Percentiles rank a stretch among this genome's conserved stretches.
Evolutionary conservation across 1,284 basidiomycete genomes (phyloP).

Genomic region (Phylloboletellus chloephorus): DNA sequence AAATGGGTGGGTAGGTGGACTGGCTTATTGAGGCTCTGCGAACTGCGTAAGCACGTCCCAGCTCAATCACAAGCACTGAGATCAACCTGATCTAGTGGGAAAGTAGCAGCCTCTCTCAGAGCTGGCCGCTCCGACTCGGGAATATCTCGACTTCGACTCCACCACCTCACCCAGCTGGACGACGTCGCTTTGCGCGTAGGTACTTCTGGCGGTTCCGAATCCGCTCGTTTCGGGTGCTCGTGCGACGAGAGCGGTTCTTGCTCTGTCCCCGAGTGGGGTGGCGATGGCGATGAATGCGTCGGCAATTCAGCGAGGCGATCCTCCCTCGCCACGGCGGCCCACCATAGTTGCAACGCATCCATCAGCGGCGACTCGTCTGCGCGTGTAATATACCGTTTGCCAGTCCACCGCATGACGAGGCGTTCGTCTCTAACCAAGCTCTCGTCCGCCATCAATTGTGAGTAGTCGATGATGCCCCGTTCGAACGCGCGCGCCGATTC

Average conservation of each 20-base stretch:
- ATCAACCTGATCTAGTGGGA: slow-evolving; percentile 22
- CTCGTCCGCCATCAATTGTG: slow-evolving; percentile 52
- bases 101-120: slow-evolving; percentile 16
- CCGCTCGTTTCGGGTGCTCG: slow-evolving; percentile 23
- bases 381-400: slow-evolving; percentile 61
- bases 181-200: slow-evolving; percentile 44
- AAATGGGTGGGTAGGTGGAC: slow-evolving; percentile 1
- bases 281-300: slow-evolving; percentile 27
- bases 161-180: slow-evolving; percentile 72
- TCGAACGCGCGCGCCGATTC: slow-evolving; percentile 52
- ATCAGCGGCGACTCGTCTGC: slow-evolving; percentile 61
- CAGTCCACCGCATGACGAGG: slow-evolving; percentile 63
- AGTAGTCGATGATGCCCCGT: slow-evolving; percentile 49
- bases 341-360: slow-evolving; percentile 59
- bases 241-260: slow-evolving; percentile 27
- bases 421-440: slow-evolving; percentile 48
- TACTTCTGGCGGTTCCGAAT: slow-evolving; percentile 38
- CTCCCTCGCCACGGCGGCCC: slow-evolving; percentile 42
- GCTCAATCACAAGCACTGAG: neutral
- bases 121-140: slow-evolving; percentile 20
- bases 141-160: slow-evolving; percentile 52
- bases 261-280: slow-evolving; percentile 30
- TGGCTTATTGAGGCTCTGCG: slow-evolving; percentile 13
- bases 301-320: slow-evolving; percentile 16
- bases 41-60: slow-evolving; percentile 6